These are phyloP conservation scores for Alternaria alternata DNA, from an alignment of 2,329 filamentous ascomycete species.

Conservation along the genomic window DNA sequence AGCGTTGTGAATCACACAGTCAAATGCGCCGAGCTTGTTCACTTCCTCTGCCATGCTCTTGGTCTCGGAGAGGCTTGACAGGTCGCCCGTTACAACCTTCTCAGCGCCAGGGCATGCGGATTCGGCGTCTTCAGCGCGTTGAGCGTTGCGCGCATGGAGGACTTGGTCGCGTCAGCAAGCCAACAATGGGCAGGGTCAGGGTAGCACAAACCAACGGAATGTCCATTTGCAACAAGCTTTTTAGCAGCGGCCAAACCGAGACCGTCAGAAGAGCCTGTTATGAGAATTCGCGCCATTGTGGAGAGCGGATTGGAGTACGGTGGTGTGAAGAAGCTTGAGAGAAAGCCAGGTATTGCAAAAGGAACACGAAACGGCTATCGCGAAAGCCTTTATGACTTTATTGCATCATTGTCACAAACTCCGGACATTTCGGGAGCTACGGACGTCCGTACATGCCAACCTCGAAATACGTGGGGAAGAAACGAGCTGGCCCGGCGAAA, in stretches of 20 bases:
- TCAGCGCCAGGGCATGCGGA: constrained; percentile 60
- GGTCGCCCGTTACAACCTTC: constrained; percentile 62
- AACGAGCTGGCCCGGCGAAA: neutral
- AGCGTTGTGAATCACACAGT: constrained; percentile 67
- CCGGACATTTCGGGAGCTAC: neutral
- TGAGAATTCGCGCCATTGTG: constrained; percentile 59
- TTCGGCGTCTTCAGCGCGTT: constrained; percentile 61
- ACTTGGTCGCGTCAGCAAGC: constrained; percentile 28
- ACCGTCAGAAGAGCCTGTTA: constrained; percentile 67
- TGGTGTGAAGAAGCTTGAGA: neutral
- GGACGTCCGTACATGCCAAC: neutral
- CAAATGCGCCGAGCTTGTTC: constrained; percentile 61
- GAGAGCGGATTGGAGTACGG: neutral
- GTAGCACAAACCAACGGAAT: constrained; percentile 53
- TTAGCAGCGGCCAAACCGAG: constrained; percentile 63
- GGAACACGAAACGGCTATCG: neutral
- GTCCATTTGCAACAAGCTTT: constrained; percentile 60
- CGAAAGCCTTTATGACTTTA: neutral
- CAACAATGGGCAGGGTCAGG: too few relatives aligned
- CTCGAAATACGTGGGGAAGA: neutral
- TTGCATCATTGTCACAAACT: neutral
- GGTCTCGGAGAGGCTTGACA: constrained; percentile 60
- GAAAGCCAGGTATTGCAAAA: neutral
- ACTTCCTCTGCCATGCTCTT: constrained; percentile 62
- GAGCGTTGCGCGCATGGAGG: constrained; percentile 65